phyloP scores from a whole-genome alignment of 2,329 filamentous ascomycete genomes.

The Sclerotinia minor region DNA sequence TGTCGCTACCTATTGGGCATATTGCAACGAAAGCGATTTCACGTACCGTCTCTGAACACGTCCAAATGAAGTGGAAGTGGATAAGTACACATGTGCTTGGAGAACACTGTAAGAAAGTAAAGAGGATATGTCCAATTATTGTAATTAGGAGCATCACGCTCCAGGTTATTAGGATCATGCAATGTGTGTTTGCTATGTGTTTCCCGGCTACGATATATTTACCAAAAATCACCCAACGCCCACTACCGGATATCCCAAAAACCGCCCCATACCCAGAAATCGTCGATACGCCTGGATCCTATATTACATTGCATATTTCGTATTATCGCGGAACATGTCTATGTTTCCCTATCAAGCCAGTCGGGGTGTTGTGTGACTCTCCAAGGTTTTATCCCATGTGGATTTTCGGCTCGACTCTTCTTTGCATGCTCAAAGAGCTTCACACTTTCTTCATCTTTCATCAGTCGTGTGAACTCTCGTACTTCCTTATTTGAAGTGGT shows the following conservation, averaged over 20 bases:
- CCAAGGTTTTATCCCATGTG: slow-evolving; percentile 60
- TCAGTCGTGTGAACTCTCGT: slow-evolving; percentile 44
- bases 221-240: background rate
- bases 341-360: slow-evolving; percentile 49
- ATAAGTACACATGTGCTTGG: no score
- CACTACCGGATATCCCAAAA: background rate
- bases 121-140: background rate
- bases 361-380: slow-evolving; percentile 58
- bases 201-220: background rate
- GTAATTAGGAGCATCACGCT: background rate
- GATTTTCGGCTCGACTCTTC: slow-evolving; percentile 55
- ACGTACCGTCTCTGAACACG: background rate
- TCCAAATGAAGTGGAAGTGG: background rate
- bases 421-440: slow-evolving; percentile 54
- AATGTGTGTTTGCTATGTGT: background rate
- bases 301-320: background rate
- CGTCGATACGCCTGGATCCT: slow-evolving; percentile 3
- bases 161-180: background rate
- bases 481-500: slow-evolving; percentile 52
- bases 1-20: background rate
- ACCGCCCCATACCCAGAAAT: background rate
- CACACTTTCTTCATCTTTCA: slow-evolving; percentile 37
- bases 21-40: background rate
- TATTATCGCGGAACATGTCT: background rate
- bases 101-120: no score